A percentile compares a stretch with the other conserved stretches of the same genome.
These are phyloP conservation scores for Medicago ruthenica DNA, from an alignment of 306 rosid species.

Conservation along the genomic window DNA sequence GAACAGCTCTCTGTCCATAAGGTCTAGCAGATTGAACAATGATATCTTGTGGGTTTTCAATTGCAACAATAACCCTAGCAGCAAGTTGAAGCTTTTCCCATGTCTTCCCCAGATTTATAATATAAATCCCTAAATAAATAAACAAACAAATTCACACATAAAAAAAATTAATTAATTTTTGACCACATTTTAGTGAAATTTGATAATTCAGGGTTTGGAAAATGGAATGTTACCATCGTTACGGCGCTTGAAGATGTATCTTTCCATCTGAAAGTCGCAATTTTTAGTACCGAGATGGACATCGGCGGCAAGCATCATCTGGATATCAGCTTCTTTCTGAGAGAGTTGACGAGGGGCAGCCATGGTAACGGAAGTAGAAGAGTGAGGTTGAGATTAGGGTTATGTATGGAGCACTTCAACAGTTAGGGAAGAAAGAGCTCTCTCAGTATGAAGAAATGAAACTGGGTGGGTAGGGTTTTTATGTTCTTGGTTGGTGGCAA, in stretches of 20 bases:
- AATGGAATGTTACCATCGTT: conserved; percentile 61
- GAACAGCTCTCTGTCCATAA: conserved; percentile 85
- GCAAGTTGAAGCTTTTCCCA: conserved; percentile 88
- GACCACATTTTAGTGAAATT: neutral
- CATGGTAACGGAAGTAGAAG: conserved; percentile 45
- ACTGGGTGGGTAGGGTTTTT: too few relatives aligned
- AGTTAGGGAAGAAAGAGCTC: too few relatives aligned
- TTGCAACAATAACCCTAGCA: conserved; percentile 82
- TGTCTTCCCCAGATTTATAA: conserved; percentile 81
- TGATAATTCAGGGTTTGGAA: neutral
- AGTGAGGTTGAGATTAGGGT: too few relatives aligned
- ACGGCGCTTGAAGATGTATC: conserved; percentile 90
- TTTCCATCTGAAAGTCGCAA: conserved; percentile 88
- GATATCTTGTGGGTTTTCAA: conserved; percentile 85
- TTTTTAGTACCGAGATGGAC: conserved; percentile 91
- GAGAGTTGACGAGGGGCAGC: conserved; percentile 73
- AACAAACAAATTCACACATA: neutral
- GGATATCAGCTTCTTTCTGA: conserved; percentile 81
- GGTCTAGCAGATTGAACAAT: conserved; percentile 85
- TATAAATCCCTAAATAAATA: conserved; percentile 63
- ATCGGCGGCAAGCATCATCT: conserved; percentile 87
- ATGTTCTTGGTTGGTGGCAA: too few relatives aligned
- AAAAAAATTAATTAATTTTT: neutral
- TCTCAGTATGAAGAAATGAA: too few relatives aligned
- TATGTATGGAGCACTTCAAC: too few relatives aligned